phyloP scores from a whole-genome alignment of 495 filamentous ascomycete genomes.

The Podospora bellae-mahoneyi region DNA sequence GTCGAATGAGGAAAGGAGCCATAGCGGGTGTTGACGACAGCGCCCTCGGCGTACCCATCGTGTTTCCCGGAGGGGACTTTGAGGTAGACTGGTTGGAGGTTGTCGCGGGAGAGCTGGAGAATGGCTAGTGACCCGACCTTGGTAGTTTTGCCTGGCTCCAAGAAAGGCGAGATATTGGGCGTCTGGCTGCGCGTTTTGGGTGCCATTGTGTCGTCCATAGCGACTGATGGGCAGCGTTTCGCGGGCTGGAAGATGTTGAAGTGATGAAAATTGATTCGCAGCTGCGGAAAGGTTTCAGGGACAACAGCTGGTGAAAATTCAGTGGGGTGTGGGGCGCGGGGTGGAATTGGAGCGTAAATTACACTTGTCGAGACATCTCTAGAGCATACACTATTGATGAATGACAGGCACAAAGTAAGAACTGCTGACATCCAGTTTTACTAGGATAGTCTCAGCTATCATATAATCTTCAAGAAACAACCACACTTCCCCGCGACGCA shows the following conservation, averaged over 20 bases:
- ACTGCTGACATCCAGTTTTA: too few species aligned
- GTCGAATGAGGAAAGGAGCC: slow-evolving; percentile 93
- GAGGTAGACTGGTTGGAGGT: slow-evolving; percentile 70
- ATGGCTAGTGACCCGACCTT: slow-evolving; percentile 62
- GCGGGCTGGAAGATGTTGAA: neutral
- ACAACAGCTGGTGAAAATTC: slow-evolving; percentile 1
- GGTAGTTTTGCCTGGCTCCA: slow-evolving; percentile 59
- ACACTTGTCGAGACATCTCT: neutral
- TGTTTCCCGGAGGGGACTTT: slow-evolving; percentile 54
- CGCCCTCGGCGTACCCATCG: slow-evolving; percentile 73
- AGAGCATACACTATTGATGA: neutral
- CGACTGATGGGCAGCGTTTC: neutral
- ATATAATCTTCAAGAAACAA: too few species aligned
- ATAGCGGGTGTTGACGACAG: slow-evolving; percentile 88
- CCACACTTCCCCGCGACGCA: too few species aligned
- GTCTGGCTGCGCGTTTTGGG: slow-evolving; percentile 16
- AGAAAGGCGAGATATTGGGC: slow-evolving; percentile 59
- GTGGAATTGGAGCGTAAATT: neutral
- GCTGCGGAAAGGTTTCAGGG: slow-evolving; percentile 3
- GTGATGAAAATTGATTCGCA: neutral
- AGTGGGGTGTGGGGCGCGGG: slow-evolving; percentile 7
- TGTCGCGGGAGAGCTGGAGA: slow-evolving; percentile 80
- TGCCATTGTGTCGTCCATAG: slow-evolving; percentile 26
- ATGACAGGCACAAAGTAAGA: too few species aligned
- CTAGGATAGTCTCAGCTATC: too few species aligned